Base-by-base conservation (phyloP, 129 eudicot genomes). In the Tagetes erecta region DNA sequence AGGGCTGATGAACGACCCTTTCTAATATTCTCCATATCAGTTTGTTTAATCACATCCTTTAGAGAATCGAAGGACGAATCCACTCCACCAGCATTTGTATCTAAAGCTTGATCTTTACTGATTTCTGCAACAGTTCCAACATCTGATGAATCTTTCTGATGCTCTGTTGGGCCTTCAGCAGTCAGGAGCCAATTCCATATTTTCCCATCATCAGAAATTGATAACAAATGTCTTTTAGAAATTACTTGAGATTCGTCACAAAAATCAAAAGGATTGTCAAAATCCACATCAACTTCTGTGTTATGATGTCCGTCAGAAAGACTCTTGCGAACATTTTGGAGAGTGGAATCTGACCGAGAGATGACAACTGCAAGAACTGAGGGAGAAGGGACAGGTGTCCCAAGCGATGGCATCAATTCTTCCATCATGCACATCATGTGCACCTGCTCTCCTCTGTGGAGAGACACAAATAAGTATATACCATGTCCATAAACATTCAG, bases 171-270 rank as follows among this genome's bases (percentile, higher is more conserved):
- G 71, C 89, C 91, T 80, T 94, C 97, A 68, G 91, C 89, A 79
- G 93, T 85, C 20, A 91, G 83, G 75, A 94, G 96, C 99, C 99
- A 94, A 79, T 88, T 91, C 97, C 99, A 94, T 73, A 94, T 80
- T 81, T 91, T 94, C 81, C 99, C 99, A 79, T 91, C 99, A 85
- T 94, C 99, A 66, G 99, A 84, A 70, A 94, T 87, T 81, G 99
- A 90, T 78, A 94, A 50, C 82, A 94, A 68, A 80, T 87, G 87
- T 39, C 94, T 90, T 87, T 87, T 88, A 39, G 96, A 88, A 53
- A 89, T 69, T 41, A 86, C 80, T 80, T 42, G 75, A 31, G 94
- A 81, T 66, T 88, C 97, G 76, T 94, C 96, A 85, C 76, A 65
- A 77, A 84, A 91, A 72, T 86, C 99, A 65, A 91, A 83, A 62